Base-by-base conservation (phyloP, 225 moss, liverwort and hornwort species). In the Pleurozium schreberi region DNA sequence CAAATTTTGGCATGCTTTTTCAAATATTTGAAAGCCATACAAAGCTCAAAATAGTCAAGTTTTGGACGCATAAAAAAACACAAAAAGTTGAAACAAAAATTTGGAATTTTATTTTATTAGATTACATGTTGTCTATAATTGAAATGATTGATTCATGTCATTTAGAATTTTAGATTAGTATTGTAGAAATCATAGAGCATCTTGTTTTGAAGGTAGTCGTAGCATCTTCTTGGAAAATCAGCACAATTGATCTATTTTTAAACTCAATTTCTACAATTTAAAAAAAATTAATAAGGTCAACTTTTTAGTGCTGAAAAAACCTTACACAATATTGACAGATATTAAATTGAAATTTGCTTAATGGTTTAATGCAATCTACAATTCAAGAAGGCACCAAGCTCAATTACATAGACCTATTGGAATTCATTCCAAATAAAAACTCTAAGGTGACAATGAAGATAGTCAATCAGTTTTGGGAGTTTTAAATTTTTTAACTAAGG, bases 151-250 rank as follows among this genome's bases (percentile, higher is more conserved):
- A 70, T 42, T 15, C 42, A 42, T 42, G 26, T 26, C 4, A 42
- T 42, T 42, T 42, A 14, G 26, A 42, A n/a, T n/a, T n/a, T n/a
- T n/a, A n/a, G n/a, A n/a, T 69, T 14, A 40, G 14, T 40, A 25
- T 8, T 26, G 6, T 14, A 1, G 3, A 70, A 26, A n/a, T n/a
- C n/a, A n/a, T n/a, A n/a, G n/a, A n/a, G n/a, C n/a, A n/a, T n/a
- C n/a, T n/a, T n/a, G n/a, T 70, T 42, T 26, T 70, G 1, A 0
- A 26, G 1, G 27, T 3, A 26, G 4, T 3, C 0, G n/a, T 23
- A 71, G 16, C 14, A 27, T 5, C 1, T 43, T 71, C 3, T 43
- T 27, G 3, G 15, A 12, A 70, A 42, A 71, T 27, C 4, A 9
- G 5, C 8, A 16, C 5, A 27, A 43, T 42, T 1, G 9, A 71